Evolutionary conservation across 345 rosid species (phyloP).

Genomic region (Murraya koenigii): DNA sequence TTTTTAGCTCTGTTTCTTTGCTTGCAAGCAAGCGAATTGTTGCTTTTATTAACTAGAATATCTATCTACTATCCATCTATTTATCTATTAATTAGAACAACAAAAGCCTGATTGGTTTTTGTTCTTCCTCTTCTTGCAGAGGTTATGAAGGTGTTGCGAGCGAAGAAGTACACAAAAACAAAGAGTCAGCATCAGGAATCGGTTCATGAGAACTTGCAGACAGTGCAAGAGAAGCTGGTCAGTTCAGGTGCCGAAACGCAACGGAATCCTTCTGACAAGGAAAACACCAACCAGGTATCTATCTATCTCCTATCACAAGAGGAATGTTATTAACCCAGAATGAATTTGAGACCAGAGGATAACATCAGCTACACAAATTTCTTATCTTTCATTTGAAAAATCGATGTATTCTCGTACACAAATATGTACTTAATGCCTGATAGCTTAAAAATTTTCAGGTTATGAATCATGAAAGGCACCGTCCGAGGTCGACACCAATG

Average conservation of each 20-base stretch:
- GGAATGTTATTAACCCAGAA: not conserved
- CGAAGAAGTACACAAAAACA: conserved; percentile 72
- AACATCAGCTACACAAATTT: not conserved
- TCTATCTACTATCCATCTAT: no score
- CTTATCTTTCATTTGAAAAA: not conserved
- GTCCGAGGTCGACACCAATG: conserved; percentile 37
- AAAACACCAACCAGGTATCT: conserved; percentile 27
- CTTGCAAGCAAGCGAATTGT: not conserved
- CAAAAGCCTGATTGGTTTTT: not conserved
- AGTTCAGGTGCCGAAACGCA: conserved; percentile 29
- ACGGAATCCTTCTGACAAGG: conserved; percentile 15
- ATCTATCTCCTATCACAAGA: not conserved
- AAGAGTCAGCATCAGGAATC: conserved; percentile 54
- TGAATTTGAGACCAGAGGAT: no score
- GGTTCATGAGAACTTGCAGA: conserved; percentile 30
- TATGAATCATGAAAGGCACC: conserved; percentile 46
- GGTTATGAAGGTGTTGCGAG: conserved; percentile 79
- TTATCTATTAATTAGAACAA: no score
- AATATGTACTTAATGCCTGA: not conserved
- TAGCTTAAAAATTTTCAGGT: conserved; percentile 34
- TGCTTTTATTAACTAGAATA: not conserved
- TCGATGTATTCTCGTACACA: not conserved
- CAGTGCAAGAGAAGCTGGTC: conserved; percentile 22
- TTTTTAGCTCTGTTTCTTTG: not conserved
- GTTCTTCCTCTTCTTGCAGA: conserved; percentile 31